phyloP scores from a whole-genome alignment of 441 rosid genomes.

The Pelargonium australe region DNA sequence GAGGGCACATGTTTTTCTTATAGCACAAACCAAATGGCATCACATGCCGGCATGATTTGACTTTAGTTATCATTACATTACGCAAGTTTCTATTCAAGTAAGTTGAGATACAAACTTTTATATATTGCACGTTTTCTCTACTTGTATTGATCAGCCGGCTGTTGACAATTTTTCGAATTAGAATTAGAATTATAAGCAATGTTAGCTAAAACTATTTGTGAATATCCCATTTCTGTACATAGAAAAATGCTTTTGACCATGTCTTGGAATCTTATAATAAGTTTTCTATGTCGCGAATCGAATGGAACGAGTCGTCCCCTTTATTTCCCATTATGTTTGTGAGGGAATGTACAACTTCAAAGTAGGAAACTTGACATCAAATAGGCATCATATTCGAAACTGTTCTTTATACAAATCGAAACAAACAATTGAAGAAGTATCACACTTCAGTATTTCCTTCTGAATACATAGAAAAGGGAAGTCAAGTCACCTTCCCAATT shows the following conservation, averaged over 20 bases:
- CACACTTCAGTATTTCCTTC: constrained; percentile 27
- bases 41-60: background rate
- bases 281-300: too few species aligned
- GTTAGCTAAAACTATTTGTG: too few species aligned
- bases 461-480: constrained; percentile 34
- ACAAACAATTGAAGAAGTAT: constrained; percentile 33
- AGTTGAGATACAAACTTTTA: background rate
- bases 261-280: too few species aligned
- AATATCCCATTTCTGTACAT: too few species aligned
- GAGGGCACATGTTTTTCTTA: background rate
- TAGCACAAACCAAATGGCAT: background rate
- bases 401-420: constrained; percentile 49
- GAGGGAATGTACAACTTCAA: background rate
- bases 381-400: constrained; percentile 16
- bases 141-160: background rate
- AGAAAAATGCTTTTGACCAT: too few species aligned
- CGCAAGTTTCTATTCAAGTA: background rate
- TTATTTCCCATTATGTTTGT: too few species aligned
- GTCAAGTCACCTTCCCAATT: constrained; percentile 31
- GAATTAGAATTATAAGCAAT: too few species aligned
- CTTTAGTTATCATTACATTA: background rate
- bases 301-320: too few species aligned
- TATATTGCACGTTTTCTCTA: background rate
- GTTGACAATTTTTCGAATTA: too few species aligned
- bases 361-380: constrained; percentile 12